Evolutionary conservation across 805 yeast species (phyloP).

Genomic region (Helenozyma baotianmanensis): DNA sequence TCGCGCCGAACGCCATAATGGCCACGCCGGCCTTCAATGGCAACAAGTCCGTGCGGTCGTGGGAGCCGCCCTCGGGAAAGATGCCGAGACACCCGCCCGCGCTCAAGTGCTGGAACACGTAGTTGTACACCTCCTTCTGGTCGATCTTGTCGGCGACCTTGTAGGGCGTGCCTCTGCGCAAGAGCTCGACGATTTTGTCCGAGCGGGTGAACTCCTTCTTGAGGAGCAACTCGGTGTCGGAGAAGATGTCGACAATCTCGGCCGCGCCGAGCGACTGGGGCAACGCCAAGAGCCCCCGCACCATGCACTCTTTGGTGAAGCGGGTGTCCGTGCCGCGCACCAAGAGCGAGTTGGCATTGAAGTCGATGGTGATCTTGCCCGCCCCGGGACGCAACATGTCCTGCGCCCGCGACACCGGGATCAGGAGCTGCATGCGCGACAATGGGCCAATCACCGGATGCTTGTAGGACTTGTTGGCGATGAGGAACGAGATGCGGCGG

Average conservation of each 20-base stretch:
- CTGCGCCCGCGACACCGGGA: slow-evolving; percentile 91
- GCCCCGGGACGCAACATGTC: slow-evolving; percentile 67
- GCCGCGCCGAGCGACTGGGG: slow-evolving; percentile 76
- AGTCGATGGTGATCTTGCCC: slow-evolving; percentile 60
- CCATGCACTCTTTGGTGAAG: slow-evolving; percentile 60
- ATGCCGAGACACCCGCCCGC: slow-evolving; percentile 83
- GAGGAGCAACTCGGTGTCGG: slow-evolving; percentile 66
- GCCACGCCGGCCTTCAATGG: slow-evolving; percentile 98
- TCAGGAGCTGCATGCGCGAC: slow-evolving; percentile 71
- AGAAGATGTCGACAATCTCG: slow-evolving; percentile 60
- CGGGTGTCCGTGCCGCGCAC: slow-evolving; percentile 63
- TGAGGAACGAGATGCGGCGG: slow-evolving; percentile 71
- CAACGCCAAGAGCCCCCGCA: slow-evolving; percentile 66
- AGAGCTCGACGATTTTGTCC: slow-evolving; percentile 37
- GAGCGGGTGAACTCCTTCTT: slow-evolving; percentile 65
- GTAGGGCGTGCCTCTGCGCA: slow-evolving; percentile 51
- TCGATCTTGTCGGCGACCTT: slow-evolving; percentile 80
- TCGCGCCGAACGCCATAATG: slow-evolving; percentile 94
- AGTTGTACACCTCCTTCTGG: slow-evolving; percentile 76
- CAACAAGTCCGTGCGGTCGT: slow-evolving; percentile 84
- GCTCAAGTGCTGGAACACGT: slow-evolving; percentile 79
- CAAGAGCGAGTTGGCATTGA: slow-evolving; percentile 46
- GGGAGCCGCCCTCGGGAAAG: slow-evolving; percentile 98
- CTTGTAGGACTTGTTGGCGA: slow-evolving; percentile 76
- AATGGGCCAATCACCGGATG: slow-evolving; percentile 67